Base-by-base conservation (phyloP, 2,329 filamentous ascomycete species). In the Cercospora sp. region DNA sequence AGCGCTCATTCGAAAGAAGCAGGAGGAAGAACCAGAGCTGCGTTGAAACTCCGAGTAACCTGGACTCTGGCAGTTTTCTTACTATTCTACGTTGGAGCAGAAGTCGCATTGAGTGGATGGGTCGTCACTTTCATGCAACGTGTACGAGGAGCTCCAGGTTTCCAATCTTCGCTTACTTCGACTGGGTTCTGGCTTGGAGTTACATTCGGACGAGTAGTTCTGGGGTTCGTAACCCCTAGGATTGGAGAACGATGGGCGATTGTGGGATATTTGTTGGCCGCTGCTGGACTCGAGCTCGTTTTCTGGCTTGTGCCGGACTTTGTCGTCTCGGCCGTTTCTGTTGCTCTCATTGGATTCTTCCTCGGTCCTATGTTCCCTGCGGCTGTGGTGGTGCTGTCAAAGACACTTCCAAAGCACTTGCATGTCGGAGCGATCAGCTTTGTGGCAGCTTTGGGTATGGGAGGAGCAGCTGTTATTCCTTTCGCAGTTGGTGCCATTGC, bases 381-480 rank as follows among this genome's bases (percentile, higher is more conserved):
- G 23, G 48, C 48, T 28, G 23, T 55, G 23, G 48, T 55, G 80
- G 63, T 68, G 8, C 45, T 69, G 8, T 69, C 71, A 18, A 73
- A 73, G 28, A 42, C 71, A 2, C 57, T 73, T n/a, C 71, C 72
- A 8, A 64, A 57, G 26, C 68, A 69, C 26, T 42, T 72, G 23
- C 71, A 73, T 31, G 71, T 73, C 2, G 67, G 66, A 20, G 71
- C 67, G 6, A 69, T 73, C 20, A 62, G 12, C 12, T 55, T 55
- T 30, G 48, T 55, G 48, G 48, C 48, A 7, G 48, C 48, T 9
- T 31, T 73, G 13, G 72, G 72, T 1, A 69, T 69, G 28, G 68
- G 68, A 31, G 72, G 72, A 45, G 72, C 68, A 6, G 69, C 70
- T 1, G 74, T 89, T 16, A 64, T 73, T 8, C 72, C 72, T 1